A percentile compares a stretch with the other conserved stretches of the same genome.
Evolutionary conservation across 2,329 filamentous ascomycete genomes (phyloP).

Genomic region (Aphanocladium album): DNA sequence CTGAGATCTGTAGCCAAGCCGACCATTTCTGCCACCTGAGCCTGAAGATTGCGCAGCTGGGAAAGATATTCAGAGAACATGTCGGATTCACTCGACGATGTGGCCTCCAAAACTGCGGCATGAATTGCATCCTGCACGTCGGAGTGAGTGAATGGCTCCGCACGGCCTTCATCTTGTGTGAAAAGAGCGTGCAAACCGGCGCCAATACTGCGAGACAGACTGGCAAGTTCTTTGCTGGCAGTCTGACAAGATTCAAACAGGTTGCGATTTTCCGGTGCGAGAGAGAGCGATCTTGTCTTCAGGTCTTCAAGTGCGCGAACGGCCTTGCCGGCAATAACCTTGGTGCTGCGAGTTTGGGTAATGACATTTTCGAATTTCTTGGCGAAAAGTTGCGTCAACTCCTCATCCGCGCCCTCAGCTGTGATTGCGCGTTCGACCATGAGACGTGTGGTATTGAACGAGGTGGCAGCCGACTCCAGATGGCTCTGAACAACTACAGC

Average conservation of each 20-base stretch:
- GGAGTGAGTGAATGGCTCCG: conserved; percentile 58
- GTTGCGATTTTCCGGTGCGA: conserved; percentile 61
- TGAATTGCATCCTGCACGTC: conserved; percentile 64
- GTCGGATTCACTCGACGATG: conserved; percentile 57
- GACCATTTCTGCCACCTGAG: conserved; percentile 64
- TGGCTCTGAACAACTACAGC: conserved; percentile 72
- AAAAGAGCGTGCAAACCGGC: conserved; percentile 60
- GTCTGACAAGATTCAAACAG: conserved; percentile 66
- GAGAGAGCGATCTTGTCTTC: conserved; percentile 66
- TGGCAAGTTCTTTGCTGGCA: conserved; percentile 59
- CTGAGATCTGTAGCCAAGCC: conserved; percentile 65
- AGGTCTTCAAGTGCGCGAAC: conserved; percentile 73
- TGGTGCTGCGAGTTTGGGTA: conserved; percentile 72
- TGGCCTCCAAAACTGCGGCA: conserved; percentile 42
- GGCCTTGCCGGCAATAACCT: conserved; percentile 77
- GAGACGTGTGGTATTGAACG: conserved; percentile 56
- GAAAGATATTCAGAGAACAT: conserved; percentile 63
- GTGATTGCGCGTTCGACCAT: conserved; percentile 65
- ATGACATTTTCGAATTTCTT: conserved; percentile 68
- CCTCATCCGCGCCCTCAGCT: conserved; percentile 48
- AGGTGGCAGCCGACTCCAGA: conserved; percentile 69
- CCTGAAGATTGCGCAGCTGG: conserved; percentile 60
- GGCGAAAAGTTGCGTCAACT: conserved; percentile 60
- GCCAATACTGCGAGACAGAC: conserved; percentile 63
- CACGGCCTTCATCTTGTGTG: conserved; percentile 62